Evolutionary conservation across 2,329 filamentous ascomycete genomes (phyloP).

Genomic region (Claviceps monticola): DNA sequence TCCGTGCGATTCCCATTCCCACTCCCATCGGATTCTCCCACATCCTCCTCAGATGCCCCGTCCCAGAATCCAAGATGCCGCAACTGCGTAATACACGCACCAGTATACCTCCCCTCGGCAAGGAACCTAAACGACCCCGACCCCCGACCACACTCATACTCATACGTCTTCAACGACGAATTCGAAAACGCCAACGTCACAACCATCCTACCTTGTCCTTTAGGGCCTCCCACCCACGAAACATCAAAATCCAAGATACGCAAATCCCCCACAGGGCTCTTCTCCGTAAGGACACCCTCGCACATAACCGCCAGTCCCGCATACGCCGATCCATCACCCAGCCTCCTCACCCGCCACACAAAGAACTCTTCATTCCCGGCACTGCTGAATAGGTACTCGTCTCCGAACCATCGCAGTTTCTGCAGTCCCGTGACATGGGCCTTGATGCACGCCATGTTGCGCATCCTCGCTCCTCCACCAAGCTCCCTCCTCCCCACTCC

Average conservation of each 20-base stretch:
- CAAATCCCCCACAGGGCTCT: constrained; percentile 47
- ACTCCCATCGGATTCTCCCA: too few species aligned
- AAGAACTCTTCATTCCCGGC: constrained; percentile 82
- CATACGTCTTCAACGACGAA: constrained; percentile 55
- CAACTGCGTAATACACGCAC: constrained; percentile 61
- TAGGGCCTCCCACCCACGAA: constrained; percentile 1
- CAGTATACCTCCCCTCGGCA: constrained; percentile 47
- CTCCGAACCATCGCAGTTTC: constrained; percentile 59
- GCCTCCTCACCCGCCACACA: constrained; percentile 54
- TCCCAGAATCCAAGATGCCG: constrained; percentile 24
- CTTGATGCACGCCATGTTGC: constrained; percentile 52
- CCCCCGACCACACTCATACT: constrained; percentile 23
- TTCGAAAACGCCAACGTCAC: constrained; percentile 66
- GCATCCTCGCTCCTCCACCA: constrained; percentile 12
- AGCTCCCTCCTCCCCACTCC: constrained; percentile 11
- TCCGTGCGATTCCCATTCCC: constrained; percentile 3
- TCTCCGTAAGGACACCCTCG: constrained; percentile 39
- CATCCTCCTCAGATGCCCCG: too few species aligned
- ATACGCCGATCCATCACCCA: constrained; percentile 31
- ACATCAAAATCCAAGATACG: constrained; percentile 72
- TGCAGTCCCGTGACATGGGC: constrained; percentile 77
- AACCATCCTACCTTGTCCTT: constrained; percentile 8
- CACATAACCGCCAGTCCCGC: constrained; percentile 40
- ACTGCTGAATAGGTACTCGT: constrained; percentile 67
- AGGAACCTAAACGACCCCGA: constrained; percentile 30